A percentile compares a stretch with the other conserved stretches of the same genome.
These are phyloP conservation scores for Heliamphora pulchella DNA, from an alignment of 179 eudicot genomes.

Conservation along the genomic window DNA sequence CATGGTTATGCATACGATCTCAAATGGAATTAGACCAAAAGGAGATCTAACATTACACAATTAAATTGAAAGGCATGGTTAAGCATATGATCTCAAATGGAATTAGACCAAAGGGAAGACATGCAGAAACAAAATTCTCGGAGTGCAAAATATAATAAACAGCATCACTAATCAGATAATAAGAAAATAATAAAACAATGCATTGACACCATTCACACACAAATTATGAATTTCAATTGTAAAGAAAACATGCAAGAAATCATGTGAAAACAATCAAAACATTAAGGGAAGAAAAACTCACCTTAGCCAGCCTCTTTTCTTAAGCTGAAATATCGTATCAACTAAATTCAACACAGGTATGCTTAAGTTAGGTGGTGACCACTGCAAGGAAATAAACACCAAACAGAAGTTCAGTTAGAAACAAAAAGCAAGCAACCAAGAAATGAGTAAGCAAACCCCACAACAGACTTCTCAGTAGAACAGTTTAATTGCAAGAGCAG, in stretches of 20 bases:
- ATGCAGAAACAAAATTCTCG: too few relatives aligned
- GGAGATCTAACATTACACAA: too few relatives aligned
- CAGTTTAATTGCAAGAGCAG: background rate
- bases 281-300: slow-evolving; percentile 21
- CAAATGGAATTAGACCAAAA: too few relatives aligned
- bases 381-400: slow-evolving; percentile 50
- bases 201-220: background rate
- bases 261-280: background rate
- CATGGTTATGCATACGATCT: too few relatives aligned
- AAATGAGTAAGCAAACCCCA: background rate
- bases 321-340: slow-evolving; percentile 90
- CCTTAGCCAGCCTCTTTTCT: slow-evolving; percentile 98
- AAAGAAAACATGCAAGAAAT: slow-evolving; percentile 6
- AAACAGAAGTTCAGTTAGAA: slow-evolving; percentile 12
- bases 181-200: too few relatives aligned
- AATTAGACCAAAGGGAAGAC: too few relatives aligned
- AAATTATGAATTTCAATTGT: background rate
- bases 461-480: background rate
- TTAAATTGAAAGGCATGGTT: too few relatives aligned
- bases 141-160: too few relatives aligned
- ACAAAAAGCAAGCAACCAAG: background rate
- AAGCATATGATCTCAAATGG: too few relatives aligned
- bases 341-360: slow-evolving; percentile 88
- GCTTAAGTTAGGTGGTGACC: slow-evolving; percentile 90
- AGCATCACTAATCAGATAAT: too few relatives aligned